phyloP scores from a whole-genome alignment of 23 red algal genomes.

The Gracilaria domingensis region DNA sequence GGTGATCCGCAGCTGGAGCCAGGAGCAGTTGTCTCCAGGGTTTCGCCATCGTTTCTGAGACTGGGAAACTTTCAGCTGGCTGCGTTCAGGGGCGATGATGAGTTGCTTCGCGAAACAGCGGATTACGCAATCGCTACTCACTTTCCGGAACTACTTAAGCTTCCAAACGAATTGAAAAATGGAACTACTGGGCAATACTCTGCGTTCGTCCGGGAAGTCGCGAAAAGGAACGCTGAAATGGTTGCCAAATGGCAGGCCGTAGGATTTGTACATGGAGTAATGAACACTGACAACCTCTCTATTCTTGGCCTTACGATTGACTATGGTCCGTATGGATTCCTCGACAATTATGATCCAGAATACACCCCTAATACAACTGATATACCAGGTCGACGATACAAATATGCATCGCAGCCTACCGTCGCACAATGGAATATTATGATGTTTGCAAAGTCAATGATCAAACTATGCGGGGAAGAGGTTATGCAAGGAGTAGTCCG shows the following conservation, averaged over 20 bases:
- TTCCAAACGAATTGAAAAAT: constrained; percentile 8
- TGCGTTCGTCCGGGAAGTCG: constrained; percentile 71
- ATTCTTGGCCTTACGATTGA: constrained; percentile 97
- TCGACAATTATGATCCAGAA: constrained; percentile 91
- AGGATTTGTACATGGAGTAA: constrained; percentile 98
- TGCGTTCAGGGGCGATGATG: constrained; percentile 66
- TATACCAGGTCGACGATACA: constrained; percentile 94
- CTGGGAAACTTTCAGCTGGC: constrained; percentile 94
- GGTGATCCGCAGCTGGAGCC: constrained; percentile 87
- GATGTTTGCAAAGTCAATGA: constrained; percentile 78
- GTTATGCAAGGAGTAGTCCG: constrained; percentile 51
- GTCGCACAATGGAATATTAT: constrained; percentile 87
- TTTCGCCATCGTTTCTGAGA: constrained; percentile 90
- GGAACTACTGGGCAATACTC: constrained; percentile 46
- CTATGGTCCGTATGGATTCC: constrained; percentile 98
- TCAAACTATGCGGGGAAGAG: constrained; percentile 68
- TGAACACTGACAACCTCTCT: constrained; percentile 96
- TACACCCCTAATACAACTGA: constrained; percentile 99
- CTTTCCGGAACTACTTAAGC: constrained; percentile 72
- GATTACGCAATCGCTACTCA: constrained; percentile 88
- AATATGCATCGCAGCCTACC: constrained; percentile 78
- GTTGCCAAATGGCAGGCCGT: constrained; percentile 95
- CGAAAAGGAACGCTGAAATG: constrained; percentile 80
- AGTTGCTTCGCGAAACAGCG: constrained; percentile 70
- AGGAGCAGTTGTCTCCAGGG: constrained; percentile 87